Evolutionary conservation across 331 rosid genomes (phyloP).

Genomic region (Stylosanthes scabra): DNA sequence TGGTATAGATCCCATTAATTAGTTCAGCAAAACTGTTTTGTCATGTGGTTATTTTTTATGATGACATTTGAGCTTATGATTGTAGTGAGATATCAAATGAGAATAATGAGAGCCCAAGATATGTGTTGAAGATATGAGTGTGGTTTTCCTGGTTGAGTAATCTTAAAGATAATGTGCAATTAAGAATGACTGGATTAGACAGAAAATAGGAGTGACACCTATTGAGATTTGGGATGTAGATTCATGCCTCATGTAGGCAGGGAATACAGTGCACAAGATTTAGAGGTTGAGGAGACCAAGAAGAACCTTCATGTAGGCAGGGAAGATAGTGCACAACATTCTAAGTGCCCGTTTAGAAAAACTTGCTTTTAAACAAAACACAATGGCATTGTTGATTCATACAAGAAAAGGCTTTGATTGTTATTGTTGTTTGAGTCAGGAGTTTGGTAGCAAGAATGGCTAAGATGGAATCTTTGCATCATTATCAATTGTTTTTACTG

Average conservation of each 20-base stretch:
- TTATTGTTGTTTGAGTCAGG: slow-evolving; percentile 9
- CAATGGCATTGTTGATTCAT: neutral
- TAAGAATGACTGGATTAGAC: neutral
- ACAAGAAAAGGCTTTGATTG: neutral
- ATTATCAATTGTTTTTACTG: neutral
- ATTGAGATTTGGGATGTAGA: neutral
- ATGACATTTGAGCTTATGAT: slow-evolving; percentile 5
- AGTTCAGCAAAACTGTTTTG: slow-evolving; percentile 20
- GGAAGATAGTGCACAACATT: too few species aligned
- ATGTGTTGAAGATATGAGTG: neutral
- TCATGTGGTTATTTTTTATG: slow-evolving; percentile 4
- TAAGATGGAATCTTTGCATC: neutral
- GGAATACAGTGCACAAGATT: neutral
- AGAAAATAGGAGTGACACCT: neutral
- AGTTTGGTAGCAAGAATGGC: slow-evolving; percentile 27
- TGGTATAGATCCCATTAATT: slow-evolving; percentile 58
- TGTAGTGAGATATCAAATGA: slow-evolving; percentile 7
- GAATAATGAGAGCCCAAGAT: too few species aligned
- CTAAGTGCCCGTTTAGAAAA: neutral
- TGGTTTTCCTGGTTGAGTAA: neutral
- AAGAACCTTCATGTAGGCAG: too few species aligned
- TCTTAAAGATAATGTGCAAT: neutral
- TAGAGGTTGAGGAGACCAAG: neutral
- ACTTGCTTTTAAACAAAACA: neutral
- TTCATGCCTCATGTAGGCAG: neutral